Evolutionary conservation across 768 basidiomycete species (phyloP).

Genomic region (Tricholoma bakamatsutake): DNA sequence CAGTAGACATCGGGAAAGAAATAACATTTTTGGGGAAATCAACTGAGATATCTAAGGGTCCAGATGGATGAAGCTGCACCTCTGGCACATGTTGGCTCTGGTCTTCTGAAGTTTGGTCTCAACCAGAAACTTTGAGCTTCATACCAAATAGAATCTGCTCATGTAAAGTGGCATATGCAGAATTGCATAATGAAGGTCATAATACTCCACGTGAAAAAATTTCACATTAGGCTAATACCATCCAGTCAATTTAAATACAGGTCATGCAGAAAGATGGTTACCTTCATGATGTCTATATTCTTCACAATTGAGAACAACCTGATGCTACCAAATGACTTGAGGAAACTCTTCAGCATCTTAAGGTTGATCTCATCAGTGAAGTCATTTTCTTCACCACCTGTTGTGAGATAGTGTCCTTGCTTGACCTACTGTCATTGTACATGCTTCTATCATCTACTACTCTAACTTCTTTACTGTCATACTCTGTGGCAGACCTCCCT

Average conservation of each 20-base stretch:
- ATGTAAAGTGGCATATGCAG: constrained; percentile 48
- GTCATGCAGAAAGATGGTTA: constrained; percentile 10
- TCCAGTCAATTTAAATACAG: neutral
- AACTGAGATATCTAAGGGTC: neutral
- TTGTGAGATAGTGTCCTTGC: constrained; percentile 1
- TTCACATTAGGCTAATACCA: constrained; percentile 14
- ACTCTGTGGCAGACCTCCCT: constrained; percentile 15
- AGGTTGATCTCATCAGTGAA: constrained; percentile 16
- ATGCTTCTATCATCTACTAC: constrained; percentile 5
- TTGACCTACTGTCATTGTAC: constrained; percentile 4
- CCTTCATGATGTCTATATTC: constrained; percentile 16
- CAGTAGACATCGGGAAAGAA: constrained; percentile 5
- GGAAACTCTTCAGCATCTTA: constrained; percentile 24
- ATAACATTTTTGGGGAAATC: constrained; percentile 5
- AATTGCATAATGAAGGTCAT: constrained; percentile 55
- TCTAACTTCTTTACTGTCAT: constrained; percentile 6
- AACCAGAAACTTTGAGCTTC: constrained; percentile 39
- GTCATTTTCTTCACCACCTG: neutral
- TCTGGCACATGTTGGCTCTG: constrained; percentile 3
- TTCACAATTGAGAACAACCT: constrained; percentile 20
- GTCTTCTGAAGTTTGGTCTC: constrained; percentile 10
- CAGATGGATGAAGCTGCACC: neutral
- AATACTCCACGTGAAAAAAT: constrained; percentile 60
- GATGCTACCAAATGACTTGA: constrained; percentile 32
- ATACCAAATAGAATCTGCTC: constrained; percentile 45